Base-by-base conservation (phyloP, 495 filamentous ascomycete species). In the Penicillium odoratum region DNA sequence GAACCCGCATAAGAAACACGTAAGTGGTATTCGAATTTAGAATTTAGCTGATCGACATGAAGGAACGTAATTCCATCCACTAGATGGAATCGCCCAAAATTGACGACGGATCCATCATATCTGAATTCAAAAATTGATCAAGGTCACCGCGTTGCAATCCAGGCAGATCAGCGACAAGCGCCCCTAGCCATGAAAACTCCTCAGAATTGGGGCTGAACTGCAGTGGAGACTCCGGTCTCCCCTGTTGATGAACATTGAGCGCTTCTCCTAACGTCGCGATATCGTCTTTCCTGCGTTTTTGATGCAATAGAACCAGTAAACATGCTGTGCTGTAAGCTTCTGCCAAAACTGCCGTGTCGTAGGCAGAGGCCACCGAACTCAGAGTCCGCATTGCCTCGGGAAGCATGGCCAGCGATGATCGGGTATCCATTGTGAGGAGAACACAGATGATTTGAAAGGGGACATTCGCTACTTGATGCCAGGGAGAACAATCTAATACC, bases 361-460 rank as follows among this genome's bases (percentile, higher is more conserved):
- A 81, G 0, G 62, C 68, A 26, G 58, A 69, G 1, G 69, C 69
- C 11, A 82, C 73, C 5, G 72, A 56, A 7, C 72, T 68, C 18
- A 84, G 57, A 1, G 75, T 75, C 34, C 73, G 63, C 71, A 85
- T 71, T 7, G 82, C 79, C 10, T 73, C 70, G 0, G 71, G 63
- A 11, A 85, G 64, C 54, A 79, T 65, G 7, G 67, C 62, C 8
- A 83, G 63, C 3, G 77, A 78, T 8, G 75, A 65, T 0, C 70
- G 60, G 0, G 69, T 79, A 49, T 80, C 79, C 56, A 85, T 73
- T 11, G 75, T 75, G 7, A 85, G 70, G 13, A 83, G 71, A 4
- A 81, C 60, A 53, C 79, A 79, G 33, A 79, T 70, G 43, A 74
- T 74, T 30, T 85, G 81, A 49, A 85, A 83, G 2, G 81, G 76